A percentile compares a stretch with the other conserved stretches of the same genome.
Conservation (phyloP, 768 basidiomycete species). For the Hericium rajendrae region DNA sequence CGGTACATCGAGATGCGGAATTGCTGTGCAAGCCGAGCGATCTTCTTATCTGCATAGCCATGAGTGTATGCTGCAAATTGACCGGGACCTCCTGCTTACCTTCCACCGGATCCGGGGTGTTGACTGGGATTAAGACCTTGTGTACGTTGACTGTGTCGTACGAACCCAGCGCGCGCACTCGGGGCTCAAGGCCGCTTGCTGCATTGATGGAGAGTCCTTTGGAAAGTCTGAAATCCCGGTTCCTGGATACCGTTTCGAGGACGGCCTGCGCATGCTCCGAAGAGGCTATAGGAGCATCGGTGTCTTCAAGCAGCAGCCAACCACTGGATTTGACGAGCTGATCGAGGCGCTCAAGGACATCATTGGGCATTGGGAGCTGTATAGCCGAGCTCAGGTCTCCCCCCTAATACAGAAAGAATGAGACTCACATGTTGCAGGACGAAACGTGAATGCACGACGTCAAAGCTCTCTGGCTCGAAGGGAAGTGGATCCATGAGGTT, state of each 20-base stretch:
- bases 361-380: conserved; percentile 14
- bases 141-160: conserved; percentile 8
- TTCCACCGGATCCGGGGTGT: no score
- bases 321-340: conserved; percentile 18
- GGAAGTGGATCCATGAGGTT: conserved; percentile 16
- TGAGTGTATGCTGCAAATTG: no score
- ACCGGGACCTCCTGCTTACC: no score
- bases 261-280: no score
- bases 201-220: no score
- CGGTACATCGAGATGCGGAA: background rate
- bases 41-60: no score
- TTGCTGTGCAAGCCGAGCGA: no score
- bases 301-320: conserved; percentile 19
- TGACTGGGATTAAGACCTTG: background rate
- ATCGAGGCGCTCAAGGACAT: conserved; percentile 10
- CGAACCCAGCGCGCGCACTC: background rate
- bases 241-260: no score
- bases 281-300: background rate
- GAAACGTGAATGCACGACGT: conserved; percentile 18
- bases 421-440: conserved; percentile 15
- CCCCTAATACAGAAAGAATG: no score
- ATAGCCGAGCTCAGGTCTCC: background rate
- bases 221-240: no score
- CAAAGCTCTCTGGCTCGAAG: conserved; percentile 13
- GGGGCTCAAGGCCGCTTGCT: no score